Evolutionary conservation across 108 stramenopile species (phyloP), one percentile per base, ranked within the genome.

Genomic region (Epithemia pelagica): DNA sequence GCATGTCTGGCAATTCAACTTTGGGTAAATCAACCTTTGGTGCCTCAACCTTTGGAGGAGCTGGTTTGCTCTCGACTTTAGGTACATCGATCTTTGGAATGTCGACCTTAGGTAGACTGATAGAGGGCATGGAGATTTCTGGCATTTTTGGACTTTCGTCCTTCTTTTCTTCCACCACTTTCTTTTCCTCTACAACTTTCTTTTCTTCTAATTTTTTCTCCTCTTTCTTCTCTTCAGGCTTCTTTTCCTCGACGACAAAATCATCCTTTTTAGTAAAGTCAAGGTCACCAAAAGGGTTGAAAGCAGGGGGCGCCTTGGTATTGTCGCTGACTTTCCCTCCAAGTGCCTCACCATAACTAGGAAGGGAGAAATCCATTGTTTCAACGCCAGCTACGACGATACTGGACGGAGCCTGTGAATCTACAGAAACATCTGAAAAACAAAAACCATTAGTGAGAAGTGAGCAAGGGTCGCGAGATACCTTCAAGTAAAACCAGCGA

Each of bases 301-400:
- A 57, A 52, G 69, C 66, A 52, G 70, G 54, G 61, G 70, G 73
- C 21, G 65, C 79, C 30, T 53, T 62, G 59, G 69, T 58, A 23
- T 26, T 58, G 46, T 52, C 58, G 46, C 23, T 64, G 58, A 52
- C 60, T 33, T 33, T 52, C 28, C 30, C 58, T 54, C 65, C 29
- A 28, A 53, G n/a, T 19, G 68, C 56, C 74, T 77, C 56, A 66
- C 78, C 73, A 66, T 92, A 92, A 2, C 82, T 85, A 2, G 90
- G 90, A 64, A 92, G 58, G 1, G 82, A 84, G 66, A 92, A 92
- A 53, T 92, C 90, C 61, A 92, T 72, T 22, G 79, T 86, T 27
- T 86, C 85, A 53, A 81, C 55, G 3, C 5, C 30, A 28, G 37
- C 33, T 29, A 67, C 28, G 32, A 68, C 33, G 7, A 27, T 37